Evolutionary conservation across 73 alveolate species (phyloP).

Genomic region (Paramecium caudatum): DNA sequence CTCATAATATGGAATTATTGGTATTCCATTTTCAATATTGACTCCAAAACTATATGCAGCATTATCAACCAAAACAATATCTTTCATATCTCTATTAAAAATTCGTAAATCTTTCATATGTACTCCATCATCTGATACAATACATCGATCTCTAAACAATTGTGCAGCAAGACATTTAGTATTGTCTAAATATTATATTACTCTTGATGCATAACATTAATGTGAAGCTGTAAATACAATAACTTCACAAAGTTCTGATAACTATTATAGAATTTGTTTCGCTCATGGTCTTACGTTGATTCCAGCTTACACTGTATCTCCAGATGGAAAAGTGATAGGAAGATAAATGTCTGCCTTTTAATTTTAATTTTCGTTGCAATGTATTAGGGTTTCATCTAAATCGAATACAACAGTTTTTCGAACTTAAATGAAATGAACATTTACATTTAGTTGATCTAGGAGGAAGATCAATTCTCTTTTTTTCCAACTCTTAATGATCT

Average conservation of each 20-base stretch:
- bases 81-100: conserved; percentile 78
- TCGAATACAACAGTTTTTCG: conserved; percentile 63
- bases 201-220: conserved; percentile 78
- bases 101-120: conserved; percentile 83
- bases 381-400: conserved; percentile 74
- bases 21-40: conserved; percentile 91
- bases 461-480: not conserved
- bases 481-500: not conserved
- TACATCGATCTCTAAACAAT: conserved; percentile 82
- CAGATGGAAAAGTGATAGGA: conserved; percentile 58
- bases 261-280: not conserved
- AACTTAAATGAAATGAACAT: not conserved
- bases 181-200: conserved; percentile 77
- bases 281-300: conserved; percentile 73
- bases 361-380: conserved; percentile 68
- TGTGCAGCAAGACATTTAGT: conserved; percentile 74
- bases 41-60: conserved; percentile 91
- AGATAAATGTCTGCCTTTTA: conserved; percentile 37
- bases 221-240: conserved; percentile 84
- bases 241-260: conserved; percentile 79
- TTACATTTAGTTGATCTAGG: not conserved
- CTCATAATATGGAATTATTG: conserved; percentile 92
- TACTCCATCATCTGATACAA: conserved; percentile 79
- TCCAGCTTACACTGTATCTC: conserved; percentile 65
- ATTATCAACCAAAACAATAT: conserved; percentile 88